Percentiles rank a stretch among this genome's conserved stretches.
Conservation (phyloP, 257 asterid genomes). For the Solanum sejunctum region DNA sequence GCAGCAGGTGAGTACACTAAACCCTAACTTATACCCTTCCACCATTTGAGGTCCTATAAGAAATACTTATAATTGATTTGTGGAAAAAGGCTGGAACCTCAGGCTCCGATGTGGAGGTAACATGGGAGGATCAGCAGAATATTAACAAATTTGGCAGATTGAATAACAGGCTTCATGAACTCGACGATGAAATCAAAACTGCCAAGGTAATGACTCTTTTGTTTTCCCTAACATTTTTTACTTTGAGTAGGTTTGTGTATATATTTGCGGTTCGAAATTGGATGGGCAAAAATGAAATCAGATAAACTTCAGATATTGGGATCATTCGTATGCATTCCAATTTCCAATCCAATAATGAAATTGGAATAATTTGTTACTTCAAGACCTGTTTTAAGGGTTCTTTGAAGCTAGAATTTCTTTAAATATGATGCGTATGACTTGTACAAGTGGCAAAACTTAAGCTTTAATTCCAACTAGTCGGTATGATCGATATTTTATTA, state of each 20-base stretch:
- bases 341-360: background rate
- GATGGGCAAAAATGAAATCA: background rate
- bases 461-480: background rate
- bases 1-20: slow-evolving; percentile 6
- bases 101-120: slow-evolving; percentile 69
- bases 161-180: slow-evolving; percentile 81
- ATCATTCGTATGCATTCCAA: background rate
- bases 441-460: background rate
- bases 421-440: background rate
- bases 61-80: background rate
- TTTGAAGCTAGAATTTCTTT: background rate
- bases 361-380: background rate
- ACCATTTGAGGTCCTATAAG: background rate
- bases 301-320: background rate
- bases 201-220: slow-evolving; percentile 46
- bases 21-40: background rate
- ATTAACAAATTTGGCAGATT: slow-evolving; percentile 84
- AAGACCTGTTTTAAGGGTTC: background rate
- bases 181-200: slow-evolving; percentile 76
- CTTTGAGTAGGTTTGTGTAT: background rate
- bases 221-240: background rate
- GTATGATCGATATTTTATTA: background rate
- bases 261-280: background rate
- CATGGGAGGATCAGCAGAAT: slow-evolving; percentile 97
- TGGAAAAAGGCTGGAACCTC: slow-evolving; percentile 48